Conservation (phyloP, 345 rosid species). For the Citrus glauca region DNA sequence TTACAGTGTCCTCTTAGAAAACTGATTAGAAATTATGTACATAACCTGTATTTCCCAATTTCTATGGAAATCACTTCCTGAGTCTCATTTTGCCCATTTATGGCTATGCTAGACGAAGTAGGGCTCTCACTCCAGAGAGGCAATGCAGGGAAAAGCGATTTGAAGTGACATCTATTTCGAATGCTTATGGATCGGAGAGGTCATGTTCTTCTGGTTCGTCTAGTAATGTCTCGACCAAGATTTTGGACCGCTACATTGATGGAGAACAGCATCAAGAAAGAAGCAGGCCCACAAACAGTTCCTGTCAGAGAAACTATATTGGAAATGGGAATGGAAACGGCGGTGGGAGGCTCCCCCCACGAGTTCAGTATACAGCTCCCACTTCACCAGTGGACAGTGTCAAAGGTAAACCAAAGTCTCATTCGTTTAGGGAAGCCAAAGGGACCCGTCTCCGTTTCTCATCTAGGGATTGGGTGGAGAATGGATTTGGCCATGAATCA, state of each 20-base stretch:
- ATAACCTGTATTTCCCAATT: constrained; percentile 1
- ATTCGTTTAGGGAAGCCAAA: constrained; percentile 72
- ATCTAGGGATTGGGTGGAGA: constrained; percentile 62
- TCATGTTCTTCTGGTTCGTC: constrained; percentile 36
- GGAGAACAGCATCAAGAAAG: constrained; percentile 80
- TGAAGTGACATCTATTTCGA: constrained; percentile 32
- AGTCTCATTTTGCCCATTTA: constrained; percentile 9
- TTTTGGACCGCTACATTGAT: constrained; percentile 88
- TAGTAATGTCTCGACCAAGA: constrained; percentile 70
- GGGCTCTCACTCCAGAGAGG: constrained; percentile 53
- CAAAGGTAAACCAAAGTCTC: constrained; percentile 53
- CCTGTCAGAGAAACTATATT: constrained; percentile 35
- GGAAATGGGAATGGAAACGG: constrained; percentile 38
- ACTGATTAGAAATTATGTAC: neutral
- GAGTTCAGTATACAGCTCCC: constrained; percentile 57
- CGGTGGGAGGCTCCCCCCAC: constrained; percentile 61
- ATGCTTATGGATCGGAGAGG: constrained; percentile 27
- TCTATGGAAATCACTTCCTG: neutral
- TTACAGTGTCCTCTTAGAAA: constrained; percentile 3
- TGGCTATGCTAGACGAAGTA: constrained; percentile 27
- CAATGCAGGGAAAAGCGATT: constrained; percentile 42
- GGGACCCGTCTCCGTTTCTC: constrained; percentile 38
- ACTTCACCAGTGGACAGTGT: constrained; percentile 54
- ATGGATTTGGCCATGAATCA: constrained; percentile 63
- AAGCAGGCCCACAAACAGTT: constrained; percentile 40